Conservation (phyloP, 495 filamentous ascomycete species). For the Neurospora hispaniola region DNA sequence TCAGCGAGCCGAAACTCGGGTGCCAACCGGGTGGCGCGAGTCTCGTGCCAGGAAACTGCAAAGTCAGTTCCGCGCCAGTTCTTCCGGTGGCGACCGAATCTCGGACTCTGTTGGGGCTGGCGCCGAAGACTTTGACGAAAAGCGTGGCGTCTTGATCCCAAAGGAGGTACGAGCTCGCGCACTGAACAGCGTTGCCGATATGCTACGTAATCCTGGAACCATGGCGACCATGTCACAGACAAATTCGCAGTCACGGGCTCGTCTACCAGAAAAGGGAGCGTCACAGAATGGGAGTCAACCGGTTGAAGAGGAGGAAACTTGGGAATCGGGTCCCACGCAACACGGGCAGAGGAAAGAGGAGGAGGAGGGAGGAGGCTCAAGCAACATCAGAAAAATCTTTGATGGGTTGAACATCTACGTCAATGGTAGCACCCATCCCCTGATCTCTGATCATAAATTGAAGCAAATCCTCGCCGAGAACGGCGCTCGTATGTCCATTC, state of each 20-base stretch:
- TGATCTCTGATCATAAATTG: slow-evolving; percentile 76
- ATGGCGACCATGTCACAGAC: slow-evolving; percentile 19
- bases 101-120: slow-evolving; percentile 49
- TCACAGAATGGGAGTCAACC: background rate
- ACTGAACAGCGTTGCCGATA: slow-evolving; percentile 34
- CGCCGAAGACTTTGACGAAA: slow-evolving; percentile 36
- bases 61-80: slow-evolving; percentile 50
- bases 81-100: slow-evolving; percentile 40
- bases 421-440: slow-evolving; percentile 75
- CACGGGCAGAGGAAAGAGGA: slow-evolving; percentile 28
- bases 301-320: background rate
- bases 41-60: slow-evolving; percentile 55
- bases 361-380: slow-evolving; percentile 20
- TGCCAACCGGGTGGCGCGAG: slow-evolving; percentile 58
- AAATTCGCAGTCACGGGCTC: background rate
- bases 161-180: slow-evolving; percentile 32
- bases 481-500: slow-evolving; percentile 58
- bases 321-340: slow-evolving; percentile 19
- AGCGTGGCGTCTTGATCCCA: slow-evolving; percentile 32
- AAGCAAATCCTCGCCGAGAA: slow-evolving; percentile 65
- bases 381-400: slow-evolving; percentile 43
- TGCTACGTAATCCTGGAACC: slow-evolving; percentile 34
- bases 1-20: slow-evolving; percentile 57
- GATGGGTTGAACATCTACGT: slow-evolving; percentile 63
- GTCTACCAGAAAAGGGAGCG: background rate